phyloP scores from a whole-genome alignment of 2,329 filamentous ascomycete genomes.

The Cladophialophora carrionii region DNA sequence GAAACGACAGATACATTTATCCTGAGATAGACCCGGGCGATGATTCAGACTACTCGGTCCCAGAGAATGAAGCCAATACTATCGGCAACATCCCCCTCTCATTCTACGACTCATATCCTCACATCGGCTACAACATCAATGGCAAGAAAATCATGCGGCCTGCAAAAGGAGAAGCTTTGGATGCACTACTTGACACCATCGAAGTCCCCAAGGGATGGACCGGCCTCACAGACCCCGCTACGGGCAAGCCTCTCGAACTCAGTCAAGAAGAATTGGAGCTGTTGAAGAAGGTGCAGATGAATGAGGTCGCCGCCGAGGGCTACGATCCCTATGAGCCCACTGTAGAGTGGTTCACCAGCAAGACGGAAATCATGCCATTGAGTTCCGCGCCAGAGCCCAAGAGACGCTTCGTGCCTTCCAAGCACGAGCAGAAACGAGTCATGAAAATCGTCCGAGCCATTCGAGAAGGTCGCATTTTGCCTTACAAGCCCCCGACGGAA shows the following conservation, averaged over 20 bases:
- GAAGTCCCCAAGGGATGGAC: slow-evolving; percentile 98
- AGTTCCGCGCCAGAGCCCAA: slow-evolving; percentile 96
- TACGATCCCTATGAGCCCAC: slow-evolving; percentile 94
- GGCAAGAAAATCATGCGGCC: slow-evolving; percentile 97
- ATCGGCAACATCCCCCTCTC: slow-evolving; percentile 92
- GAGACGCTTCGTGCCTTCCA: slow-evolving; percentile 90
- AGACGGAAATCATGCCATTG: slow-evolving; percentile 89
- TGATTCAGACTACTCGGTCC: slow-evolving; percentile 92
- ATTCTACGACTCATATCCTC: slow-evolving; percentile 96
- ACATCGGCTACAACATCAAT: slow-evolving; percentile 98
- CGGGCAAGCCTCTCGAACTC: slow-evolving; percentile 87
- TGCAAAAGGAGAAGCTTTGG: slow-evolving; percentile 88
- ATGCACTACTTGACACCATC: slow-evolving; percentile 92
- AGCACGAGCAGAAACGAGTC: slow-evolving; percentile 92
- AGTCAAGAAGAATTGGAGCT: slow-evolving; percentile 87
- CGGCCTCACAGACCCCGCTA: slow-evolving; percentile 88
- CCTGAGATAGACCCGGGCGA: slow-evolving; percentile 92
- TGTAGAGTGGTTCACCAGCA: slow-evolving; percentile 90
- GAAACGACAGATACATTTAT: slow-evolving; percentile 87
- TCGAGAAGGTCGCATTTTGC: slow-evolving; percentile 87
- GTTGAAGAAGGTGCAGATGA: slow-evolving; percentile 82
- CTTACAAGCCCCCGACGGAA: slow-evolving; percentile 78
- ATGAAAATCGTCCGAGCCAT: slow-evolving; percentile 98
- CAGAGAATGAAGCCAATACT: slow-evolving; percentile 77
- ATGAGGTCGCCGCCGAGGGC: slow-evolving; percentile 81